These are phyloP conservation scores for Pugionium dolabratum DNA, from an alignment of 345 rosid genomes.

Conservation along the genomic window DNA sequence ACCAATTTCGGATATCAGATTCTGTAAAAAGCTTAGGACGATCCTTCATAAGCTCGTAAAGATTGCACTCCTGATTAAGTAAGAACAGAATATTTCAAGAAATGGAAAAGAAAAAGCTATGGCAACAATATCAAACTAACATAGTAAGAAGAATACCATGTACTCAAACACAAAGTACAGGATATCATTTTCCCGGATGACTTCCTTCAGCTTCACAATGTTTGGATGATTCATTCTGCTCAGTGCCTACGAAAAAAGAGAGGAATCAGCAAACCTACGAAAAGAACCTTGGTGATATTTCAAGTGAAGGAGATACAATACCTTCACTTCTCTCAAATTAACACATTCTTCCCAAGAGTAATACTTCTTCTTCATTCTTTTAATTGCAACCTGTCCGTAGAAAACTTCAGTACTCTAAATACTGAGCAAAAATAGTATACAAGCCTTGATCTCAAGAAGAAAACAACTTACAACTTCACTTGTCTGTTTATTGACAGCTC, in stretches of 20 bases:
- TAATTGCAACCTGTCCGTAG: slow-evolving; percentile 78
- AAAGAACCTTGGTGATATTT: background rate
- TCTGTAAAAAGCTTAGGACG: slow-evolving; percentile 71
- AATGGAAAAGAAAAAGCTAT: background rate
- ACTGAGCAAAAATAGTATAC: background rate
- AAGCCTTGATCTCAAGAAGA: background rate
- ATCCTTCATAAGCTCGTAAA: slow-evolving; percentile 92
- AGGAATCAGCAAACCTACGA: slow-evolving; percentile 17
- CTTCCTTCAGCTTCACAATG: slow-evolving; percentile 96
- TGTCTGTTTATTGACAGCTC: slow-evolving; percentile 71
- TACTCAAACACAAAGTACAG: slow-evolving; percentile 89
- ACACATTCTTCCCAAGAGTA: slow-evolving; percentile 94
- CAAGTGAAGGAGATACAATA: slow-evolving; percentile 35
- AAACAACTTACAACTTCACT: slow-evolving; percentile 79
- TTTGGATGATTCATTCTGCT: slow-evolving; percentile 88
- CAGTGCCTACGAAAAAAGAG: slow-evolving; percentile 55
- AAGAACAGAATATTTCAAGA: slow-evolving; percentile 4
- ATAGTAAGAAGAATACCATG: slow-evolving; percentile 58
- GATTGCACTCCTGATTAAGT: slow-evolving; percentile 70
- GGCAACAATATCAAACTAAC: slow-evolving; percentile 26
- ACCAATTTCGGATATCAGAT: slow-evolving; percentile 83
- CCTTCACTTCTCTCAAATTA: slow-evolving; percentile 96
- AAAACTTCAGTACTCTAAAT: slow-evolving; percentile 18
- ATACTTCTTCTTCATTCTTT: slow-evolving; percentile 96
- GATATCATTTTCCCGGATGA: slow-evolving; percentile 84